These are phyloP conservation scores for Primulina huaijiensis DNA, from an alignment of 257 asterid genomes.

Conservation along the genomic window DNA sequence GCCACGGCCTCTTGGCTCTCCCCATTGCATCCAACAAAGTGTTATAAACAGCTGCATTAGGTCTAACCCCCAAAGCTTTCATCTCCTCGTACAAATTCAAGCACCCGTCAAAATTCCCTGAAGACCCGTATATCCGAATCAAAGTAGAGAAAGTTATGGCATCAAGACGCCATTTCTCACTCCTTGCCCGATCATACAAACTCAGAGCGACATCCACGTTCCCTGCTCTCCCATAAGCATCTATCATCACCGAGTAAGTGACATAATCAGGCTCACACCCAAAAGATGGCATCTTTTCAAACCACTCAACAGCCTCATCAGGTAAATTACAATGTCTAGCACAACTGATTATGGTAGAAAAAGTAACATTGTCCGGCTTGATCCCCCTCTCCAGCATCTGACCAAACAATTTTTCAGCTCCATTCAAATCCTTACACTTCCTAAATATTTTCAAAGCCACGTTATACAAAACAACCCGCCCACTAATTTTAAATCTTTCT, in stretches of 20 bases:
- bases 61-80: conserved; percentile 71
- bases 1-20: conserved; percentile 94
- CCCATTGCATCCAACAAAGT: conserved; percentile 92
- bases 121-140: conserved; percentile 60
- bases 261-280: conserved; percentile 70
- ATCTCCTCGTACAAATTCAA: conserved; percentile 88
- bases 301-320: conserved; percentile 81
- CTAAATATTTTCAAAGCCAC: conserved; percentile 74
- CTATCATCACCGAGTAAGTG: conserved; percentile 79
- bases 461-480: conserved; percentile 63
- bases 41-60: conserved; percentile 63
- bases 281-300: conserved; percentile 69
- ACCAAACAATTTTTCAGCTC: conserved; percentile 57
- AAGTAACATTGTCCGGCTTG: conserved; percentile 74
- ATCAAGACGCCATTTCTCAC: conserved; percentile 80
- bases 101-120: conserved; percentile 86
- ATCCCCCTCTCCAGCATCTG: conserved; percentile 72
- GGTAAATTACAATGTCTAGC: conserved; percentile 75
- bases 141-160: conserved; percentile 64
- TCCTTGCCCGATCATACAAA: conserved; percentile 80
- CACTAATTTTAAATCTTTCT: conserved; percentile 30
- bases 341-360: conserved; percentile 84
- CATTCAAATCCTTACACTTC: conserved; percentile 56
- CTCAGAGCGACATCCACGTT: conserved; percentile 66
- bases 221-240: conserved; percentile 75